Evolutionary conservation across 495 filamentous ascomycete genomes (phyloP).

Genomic region (Aspergillus sclerotiicarbonarius): DNA sequence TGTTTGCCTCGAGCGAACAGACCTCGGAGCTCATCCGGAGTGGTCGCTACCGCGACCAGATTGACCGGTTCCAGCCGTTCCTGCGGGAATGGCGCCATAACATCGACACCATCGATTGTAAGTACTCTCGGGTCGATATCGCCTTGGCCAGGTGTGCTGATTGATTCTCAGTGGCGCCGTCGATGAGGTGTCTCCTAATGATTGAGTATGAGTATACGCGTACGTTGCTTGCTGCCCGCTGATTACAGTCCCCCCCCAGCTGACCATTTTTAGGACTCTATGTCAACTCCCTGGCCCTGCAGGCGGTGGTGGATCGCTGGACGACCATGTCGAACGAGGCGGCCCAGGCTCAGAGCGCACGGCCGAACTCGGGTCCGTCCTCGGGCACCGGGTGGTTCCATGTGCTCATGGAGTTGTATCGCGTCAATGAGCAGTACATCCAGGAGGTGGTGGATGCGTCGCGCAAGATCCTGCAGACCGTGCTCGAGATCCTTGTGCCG

Average conservation of each 20-base stretch:
- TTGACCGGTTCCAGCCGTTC: conserved; percentile 78
- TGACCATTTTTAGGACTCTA: conserved; percentile 55
- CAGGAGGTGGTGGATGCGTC: conserved; percentile 85
- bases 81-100: conserved; percentile 71
- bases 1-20: conserved; percentile 80
- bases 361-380: conserved; percentile 38
- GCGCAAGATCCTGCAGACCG: conserved; percentile 75
- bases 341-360: conserved; percentile 39
- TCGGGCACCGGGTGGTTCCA: conserved; percentile 44
- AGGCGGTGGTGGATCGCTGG: conserved; percentile 93
- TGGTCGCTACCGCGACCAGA: conserved; percentile 72
- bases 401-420: conserved; percentile 56
- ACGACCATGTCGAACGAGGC: conserved; percentile 65
- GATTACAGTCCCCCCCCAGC: background rate
- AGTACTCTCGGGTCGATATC: conserved; percentile 14
- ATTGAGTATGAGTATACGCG: conserved; percentile 91
- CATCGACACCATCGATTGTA: conserved; percentile 62
- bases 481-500: conserved; percentile 79
- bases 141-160: conserved; percentile 6
- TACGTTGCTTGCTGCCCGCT: conserved; percentile 26
- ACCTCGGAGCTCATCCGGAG: conserved; percentile 84
- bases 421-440: conserved; percentile 70
- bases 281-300: conserved; percentile 86
- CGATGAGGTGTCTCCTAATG: conserved; percentile 77
- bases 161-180: conserved; percentile 56